These are phyloP conservation scores for Globisporangium alternatum DNA, from an alignment of 352 stramenopile genomes.

Conservation along the genomic window DNA sequence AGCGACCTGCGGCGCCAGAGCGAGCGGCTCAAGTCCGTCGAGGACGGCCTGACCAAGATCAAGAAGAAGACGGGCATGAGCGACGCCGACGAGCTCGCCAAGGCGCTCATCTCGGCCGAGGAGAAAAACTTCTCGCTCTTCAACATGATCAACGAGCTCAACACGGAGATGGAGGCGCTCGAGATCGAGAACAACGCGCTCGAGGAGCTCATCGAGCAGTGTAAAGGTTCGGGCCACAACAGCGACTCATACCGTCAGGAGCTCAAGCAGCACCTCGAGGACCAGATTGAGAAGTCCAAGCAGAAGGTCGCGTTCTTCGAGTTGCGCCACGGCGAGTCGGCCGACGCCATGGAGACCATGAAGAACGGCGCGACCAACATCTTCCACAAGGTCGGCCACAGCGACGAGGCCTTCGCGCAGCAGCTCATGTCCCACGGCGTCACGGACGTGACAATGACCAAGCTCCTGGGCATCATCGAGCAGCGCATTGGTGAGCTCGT, in stretches of 20 bases:
- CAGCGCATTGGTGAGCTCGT: constrained; percentile 83
- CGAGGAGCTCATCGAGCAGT: constrained; percentile 56
- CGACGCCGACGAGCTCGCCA: constrained; percentile 81
- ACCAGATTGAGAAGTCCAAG: constrained; percentile 84
- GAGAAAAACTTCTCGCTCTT: constrained; percentile 95
- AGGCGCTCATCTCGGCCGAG: constrained; percentile 83
- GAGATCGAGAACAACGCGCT: constrained; percentile 85
- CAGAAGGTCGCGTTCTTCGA: constrained; percentile 74
- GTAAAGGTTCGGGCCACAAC: constrained; percentile 53
- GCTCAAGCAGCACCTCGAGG: constrained; percentile 72
- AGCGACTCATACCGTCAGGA: constrained; percentile 53
- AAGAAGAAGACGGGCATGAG: constrained; percentile 85
- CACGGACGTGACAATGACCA: constrained; percentile 79
- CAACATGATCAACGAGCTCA: constrained; percentile 94
- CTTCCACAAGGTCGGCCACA: constrained; percentile 80
- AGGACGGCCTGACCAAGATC: constrained; percentile 86
- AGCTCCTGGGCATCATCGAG: constrained; percentile 81
- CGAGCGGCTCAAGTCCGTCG: constrained; percentile 61
- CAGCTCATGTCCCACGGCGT: constrained; percentile 66
- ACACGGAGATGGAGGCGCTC: constrained; percentile 86
- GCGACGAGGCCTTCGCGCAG: constrained; percentile 69
- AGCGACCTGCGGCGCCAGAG: constrained; percentile 70
- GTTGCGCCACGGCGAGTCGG: constrained; percentile 51
- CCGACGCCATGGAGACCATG: constrained; percentile 66
- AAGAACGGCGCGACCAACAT: constrained; percentile 71